These are phyloP conservation scores for Magnaporthiopsis rhizophila DNA, from an alignment of 2,329 filamentous ascomycete genomes.

Conservation along the genomic window DNA sequence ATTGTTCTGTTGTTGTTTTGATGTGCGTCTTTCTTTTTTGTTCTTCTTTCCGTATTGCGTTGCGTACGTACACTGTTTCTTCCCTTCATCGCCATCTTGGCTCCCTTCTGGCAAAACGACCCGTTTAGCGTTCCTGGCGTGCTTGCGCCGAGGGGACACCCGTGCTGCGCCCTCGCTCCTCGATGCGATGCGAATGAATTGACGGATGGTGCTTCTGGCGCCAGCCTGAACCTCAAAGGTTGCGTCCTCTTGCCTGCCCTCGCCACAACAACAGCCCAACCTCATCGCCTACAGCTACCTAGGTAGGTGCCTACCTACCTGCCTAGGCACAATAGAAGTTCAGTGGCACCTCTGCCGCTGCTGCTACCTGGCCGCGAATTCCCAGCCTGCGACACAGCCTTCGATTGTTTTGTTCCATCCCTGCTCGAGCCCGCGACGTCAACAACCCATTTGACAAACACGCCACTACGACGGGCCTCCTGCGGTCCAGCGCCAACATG, in stretches of 20 bases:
- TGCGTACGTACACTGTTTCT: background rate
- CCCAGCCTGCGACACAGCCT: background rate
- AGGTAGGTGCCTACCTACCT: too few relatives aligned
- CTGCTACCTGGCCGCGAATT: background rate
- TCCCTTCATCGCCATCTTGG: background rate
- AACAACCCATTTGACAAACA: background rate
- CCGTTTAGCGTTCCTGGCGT: background rate
- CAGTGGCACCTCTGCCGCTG: background rate
- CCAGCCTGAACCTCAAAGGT: background rate
- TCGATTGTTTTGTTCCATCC: background rate
- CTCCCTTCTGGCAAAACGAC: too few relatives aligned
- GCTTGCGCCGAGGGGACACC: background rate
- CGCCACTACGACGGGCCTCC: background rate
- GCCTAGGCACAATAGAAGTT: background rate
- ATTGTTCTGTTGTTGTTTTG: background rate
- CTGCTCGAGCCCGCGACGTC: background rate
- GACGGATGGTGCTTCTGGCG: background rate
- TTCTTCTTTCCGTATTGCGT: background rate
- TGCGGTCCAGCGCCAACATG: slow-evolving; percentile 3
- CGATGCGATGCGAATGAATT: background rate
- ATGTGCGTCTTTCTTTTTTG: background rate
- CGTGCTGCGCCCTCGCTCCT: background rate
- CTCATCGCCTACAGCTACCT: background rate
- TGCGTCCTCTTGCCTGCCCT: background rate
- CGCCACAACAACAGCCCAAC: background rate